Conservation (phyloP, 176 grass and related monocot genomes). For the Triticum monococcum region DNA sequence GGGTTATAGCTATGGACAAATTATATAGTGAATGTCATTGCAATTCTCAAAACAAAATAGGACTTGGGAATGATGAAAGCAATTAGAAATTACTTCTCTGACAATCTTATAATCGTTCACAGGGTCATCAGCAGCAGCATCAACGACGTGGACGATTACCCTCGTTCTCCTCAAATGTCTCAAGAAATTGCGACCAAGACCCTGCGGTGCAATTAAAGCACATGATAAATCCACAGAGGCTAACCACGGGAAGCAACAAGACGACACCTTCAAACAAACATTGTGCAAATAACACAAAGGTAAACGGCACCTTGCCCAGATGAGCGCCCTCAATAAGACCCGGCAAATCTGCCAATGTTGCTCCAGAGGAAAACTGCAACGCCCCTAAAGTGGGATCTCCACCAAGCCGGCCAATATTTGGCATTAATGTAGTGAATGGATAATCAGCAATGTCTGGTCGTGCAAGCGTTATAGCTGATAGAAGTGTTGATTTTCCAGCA, state of each 20-base stretch:
- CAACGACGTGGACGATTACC: conserved; percentile 89
- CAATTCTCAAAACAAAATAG: neutral
- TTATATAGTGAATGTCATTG: conserved; percentile 8
- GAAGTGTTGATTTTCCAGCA: conserved; percentile 98
- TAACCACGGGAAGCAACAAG: neutral
- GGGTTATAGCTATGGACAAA: neutral
- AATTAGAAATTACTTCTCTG: conserved; percentile 74
- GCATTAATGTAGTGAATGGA: conserved; percentile 96
- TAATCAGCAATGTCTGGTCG: conserved; percentile 94
- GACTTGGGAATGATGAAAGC: conserved; percentile 5
- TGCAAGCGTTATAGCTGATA: conserved; percentile 89
- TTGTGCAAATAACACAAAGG: conserved; percentile 4
- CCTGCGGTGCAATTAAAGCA: conserved; percentile 47
- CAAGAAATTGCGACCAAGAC: conserved; percentile 96
- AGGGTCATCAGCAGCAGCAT: conserved; percentile 83
- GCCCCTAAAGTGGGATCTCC: conserved; percentile 88
- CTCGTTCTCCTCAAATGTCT: conserved; percentile 95
- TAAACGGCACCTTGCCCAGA: conserved; percentile 69
- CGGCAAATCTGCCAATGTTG: conserved; percentile 94
- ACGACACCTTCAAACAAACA: neutral
- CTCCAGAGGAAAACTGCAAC: conserved; percentile 76
- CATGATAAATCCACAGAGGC: conserved; percentile 19
- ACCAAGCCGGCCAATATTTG: conserved; percentile 94
- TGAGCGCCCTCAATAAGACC: conserved; percentile 98
- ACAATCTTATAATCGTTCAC: conserved; percentile 90